These are phyloP conservation scores for Haplosporangium sp. DNA, from an alignment of 371 early-diverging fungal species.

Conservation along the genomic window DNA sequence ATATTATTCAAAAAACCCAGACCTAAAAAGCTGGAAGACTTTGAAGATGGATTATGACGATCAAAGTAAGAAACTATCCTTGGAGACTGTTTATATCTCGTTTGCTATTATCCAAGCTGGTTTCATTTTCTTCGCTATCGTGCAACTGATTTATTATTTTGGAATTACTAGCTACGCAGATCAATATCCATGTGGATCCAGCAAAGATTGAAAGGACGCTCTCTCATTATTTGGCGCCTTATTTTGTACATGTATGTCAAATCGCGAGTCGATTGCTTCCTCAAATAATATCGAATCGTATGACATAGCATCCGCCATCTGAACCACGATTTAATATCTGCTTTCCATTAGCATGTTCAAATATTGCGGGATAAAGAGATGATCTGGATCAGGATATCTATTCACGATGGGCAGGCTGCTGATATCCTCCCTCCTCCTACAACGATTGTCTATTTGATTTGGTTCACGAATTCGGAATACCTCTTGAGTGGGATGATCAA, in stretches of 20 bases:
- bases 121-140: no score
- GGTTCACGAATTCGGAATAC: constrained; percentile 61
- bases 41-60: constrained; percentile 41
- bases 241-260: background rate
- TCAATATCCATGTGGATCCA: constrained; percentile 18
- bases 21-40: constrained; percentile 53
- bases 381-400: constrained; percentile 62
- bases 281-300: no score
- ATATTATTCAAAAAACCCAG: constrained; percentile 42
- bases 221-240: constrained; percentile 33
- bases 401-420: constrained; percentile 55
- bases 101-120: background rate
- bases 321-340: background rate
- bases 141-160: no score
- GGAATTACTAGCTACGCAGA: no score
- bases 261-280: background rate
- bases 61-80: constrained; percentile 14
- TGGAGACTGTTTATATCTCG: background rate
- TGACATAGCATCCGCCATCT: no score
- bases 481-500: constrained; percentile 48
- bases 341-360: constrained; percentile 56
- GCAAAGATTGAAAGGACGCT: constrained; percentile 35
- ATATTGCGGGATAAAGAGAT: constrained; percentile 42
- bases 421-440: constrained; percentile 41
- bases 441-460: constrained; percentile 56